phyloP scores from a whole-genome alignment of 1,284 basidiomycete species.

The Leccinum holopus region DNA sequence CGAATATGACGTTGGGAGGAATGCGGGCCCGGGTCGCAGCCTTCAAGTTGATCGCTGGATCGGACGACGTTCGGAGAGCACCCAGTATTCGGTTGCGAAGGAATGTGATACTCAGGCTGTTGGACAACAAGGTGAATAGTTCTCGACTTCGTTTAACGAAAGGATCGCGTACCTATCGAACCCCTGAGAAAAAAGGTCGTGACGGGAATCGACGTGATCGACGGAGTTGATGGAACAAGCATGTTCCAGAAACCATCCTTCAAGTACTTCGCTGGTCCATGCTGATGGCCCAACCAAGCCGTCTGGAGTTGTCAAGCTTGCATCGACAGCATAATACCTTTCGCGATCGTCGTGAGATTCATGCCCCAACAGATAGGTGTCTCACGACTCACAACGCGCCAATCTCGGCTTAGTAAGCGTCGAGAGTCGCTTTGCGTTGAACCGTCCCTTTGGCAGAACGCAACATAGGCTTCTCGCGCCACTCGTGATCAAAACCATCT shows the following conservation, averaged over 20 bases:
- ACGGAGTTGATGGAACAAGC: slow-evolving; percentile 15
- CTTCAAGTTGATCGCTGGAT: background rate
- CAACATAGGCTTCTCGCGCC: background rate
- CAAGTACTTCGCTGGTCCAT: slow-evolving; percentile 15
- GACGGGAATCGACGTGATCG: background rate
- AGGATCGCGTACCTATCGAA: slow-evolving; percentile 18
- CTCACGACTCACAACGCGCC: background rate
- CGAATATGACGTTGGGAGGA: slow-evolving; percentile 20
- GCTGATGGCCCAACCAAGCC: slow-evolving; percentile 8
- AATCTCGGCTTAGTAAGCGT: background rate
- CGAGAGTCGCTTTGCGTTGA: background rate
- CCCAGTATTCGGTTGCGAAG: slow-evolving; percentile 30
- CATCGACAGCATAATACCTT: background rate
- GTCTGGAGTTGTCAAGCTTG: background rate
- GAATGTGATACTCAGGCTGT: slow-evolving; percentile 31
- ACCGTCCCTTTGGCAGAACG: background rate
- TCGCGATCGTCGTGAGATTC: background rate
- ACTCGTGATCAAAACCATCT: background rate
- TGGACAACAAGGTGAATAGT: background rate
- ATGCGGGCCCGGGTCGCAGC: slow-evolving; percentile 5
- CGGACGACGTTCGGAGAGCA: slow-evolving; percentile 16
- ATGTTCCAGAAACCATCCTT: slow-evolving; percentile 26
- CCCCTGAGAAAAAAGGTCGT: background rate
- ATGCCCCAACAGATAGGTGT: background rate
- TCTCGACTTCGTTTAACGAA: background rate